phyloP scores from a whole-genome alignment of 2,329 filamentous ascomycete genomes.

The Cladosporium oxysporum region DNA sequence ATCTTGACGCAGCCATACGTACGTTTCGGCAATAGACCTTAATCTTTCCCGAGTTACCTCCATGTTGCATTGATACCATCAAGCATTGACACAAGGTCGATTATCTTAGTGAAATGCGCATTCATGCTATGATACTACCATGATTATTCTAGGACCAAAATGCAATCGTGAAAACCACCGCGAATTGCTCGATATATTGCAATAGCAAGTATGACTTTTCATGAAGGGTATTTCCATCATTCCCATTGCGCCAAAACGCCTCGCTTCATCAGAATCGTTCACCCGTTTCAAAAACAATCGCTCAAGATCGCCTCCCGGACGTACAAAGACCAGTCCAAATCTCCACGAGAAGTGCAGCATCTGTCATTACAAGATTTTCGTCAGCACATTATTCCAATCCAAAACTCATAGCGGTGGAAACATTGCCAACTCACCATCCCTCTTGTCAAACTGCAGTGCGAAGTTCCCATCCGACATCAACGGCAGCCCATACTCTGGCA shows the following conservation, averaged over 20 bases:
- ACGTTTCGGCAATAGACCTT: not conserved
- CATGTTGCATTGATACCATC: not conserved
- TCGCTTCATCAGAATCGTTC: not conserved
- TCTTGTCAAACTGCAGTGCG: conserved; percentile 29
- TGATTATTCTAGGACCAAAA: too few species aligned
- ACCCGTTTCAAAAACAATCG: not conserved
- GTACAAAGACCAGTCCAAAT: conserved; percentile 8
- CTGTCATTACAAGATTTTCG: not conserved
- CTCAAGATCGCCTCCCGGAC: not conserved
- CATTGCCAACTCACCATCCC: conserved; percentile 26
- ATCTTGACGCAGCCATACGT: not conserved
- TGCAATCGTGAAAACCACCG: too few species aligned
- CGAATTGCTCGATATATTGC: not conserved
- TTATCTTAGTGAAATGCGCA: too few species aligned
- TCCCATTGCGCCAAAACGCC: not conserved
- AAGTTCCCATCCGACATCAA: conserved; percentile 25
- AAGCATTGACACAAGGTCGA: not conserved
- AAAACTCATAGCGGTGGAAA: not conserved
- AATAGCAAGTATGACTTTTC: not conserved
- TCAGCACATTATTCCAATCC: not conserved
- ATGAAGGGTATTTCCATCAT: not conserved
- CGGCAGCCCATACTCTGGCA: conserved; percentile 51
- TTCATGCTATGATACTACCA: too few species aligned
- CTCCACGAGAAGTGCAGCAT: not conserved
- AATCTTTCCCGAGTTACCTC: not conserved